Conservation (phyloP, 768 basidiomycete species). For the Tulasnella sp. region DNA sequence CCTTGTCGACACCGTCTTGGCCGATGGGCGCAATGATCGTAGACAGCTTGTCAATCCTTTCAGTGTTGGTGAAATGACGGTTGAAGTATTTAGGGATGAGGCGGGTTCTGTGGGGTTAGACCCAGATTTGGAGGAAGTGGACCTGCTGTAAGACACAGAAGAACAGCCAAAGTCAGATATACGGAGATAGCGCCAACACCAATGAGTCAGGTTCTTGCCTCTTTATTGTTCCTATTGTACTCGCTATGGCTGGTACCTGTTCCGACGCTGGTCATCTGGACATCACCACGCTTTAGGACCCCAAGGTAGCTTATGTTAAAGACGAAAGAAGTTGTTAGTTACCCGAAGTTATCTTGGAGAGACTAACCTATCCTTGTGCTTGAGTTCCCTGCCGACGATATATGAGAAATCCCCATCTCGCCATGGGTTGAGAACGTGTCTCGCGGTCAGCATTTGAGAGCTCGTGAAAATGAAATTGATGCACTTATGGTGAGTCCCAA, state of each 20-base stretch:
- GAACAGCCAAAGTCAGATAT: too few species aligned
- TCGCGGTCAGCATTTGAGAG: too few species aligned
- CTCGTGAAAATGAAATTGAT: too few species aligned
- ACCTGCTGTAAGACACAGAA: not conserved
- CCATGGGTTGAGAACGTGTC: conserved; percentile 45
- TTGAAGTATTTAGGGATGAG: conserved; percentile 79
- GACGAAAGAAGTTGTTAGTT: too few species aligned
- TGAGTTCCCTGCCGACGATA: conserved; percentile 62
- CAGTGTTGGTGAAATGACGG: conserved; percentile 69
- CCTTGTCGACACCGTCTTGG: conserved; percentile 41
- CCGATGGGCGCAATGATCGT: conserved; percentile 66
- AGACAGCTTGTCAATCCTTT: conserved; percentile 65
- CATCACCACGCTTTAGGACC: conserved; percentile 74
- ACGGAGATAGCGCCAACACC: not conserved
- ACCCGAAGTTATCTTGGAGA: too few species aligned
- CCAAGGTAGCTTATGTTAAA: conserved; percentile 70
- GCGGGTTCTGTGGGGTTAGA: conserved; percentile 33
- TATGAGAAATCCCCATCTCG: conserved; percentile 91
- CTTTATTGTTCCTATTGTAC: conserved; percentile 38
- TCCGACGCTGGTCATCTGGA: conserved; percentile 88
- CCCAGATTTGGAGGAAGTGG: conserved; percentile 14
- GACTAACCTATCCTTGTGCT: conserved; percentile 38
- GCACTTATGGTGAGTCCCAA: conserved; percentile 53
- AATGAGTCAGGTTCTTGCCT: not conserved
- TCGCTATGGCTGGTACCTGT: conserved; percentile 85